Conservation (phyloP, 2,329 filamentous ascomycete genomes). For the Ophiostoma angusticollis region DNA sequence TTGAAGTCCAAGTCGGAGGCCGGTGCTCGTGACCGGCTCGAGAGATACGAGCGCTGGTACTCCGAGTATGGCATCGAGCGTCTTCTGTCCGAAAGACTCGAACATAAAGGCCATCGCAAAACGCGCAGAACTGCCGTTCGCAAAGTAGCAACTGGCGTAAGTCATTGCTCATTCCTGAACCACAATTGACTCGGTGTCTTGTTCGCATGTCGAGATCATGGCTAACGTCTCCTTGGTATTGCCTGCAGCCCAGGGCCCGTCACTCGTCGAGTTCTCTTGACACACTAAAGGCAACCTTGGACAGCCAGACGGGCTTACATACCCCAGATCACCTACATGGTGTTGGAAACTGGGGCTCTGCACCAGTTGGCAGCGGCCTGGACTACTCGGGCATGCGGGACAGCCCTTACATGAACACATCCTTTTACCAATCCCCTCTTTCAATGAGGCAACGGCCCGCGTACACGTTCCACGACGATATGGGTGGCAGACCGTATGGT, state of each 20-base stretch:
- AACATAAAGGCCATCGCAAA: slow-evolving; percentile 56
- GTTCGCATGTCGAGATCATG: neutral
- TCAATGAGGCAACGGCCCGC: slow-evolving; percentile 12
- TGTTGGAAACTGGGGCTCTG: slow-evolving; percentile 14
- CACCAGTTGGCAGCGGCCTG: slow-evolving; percentile 1
- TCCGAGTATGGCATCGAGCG: slow-evolving; percentile 54
- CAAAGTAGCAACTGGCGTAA: slow-evolving; percentile 12
- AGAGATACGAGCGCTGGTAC: slow-evolving; percentile 70
- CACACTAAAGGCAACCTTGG: neutral
- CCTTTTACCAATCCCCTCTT: slow-evolving; percentile 15
- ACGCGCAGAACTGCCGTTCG: slow-evolving; percentile 19
- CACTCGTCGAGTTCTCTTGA: slow-evolving; percentile 4
- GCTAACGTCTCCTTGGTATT: neutral
- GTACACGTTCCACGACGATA: slow-evolving; percentile 6
- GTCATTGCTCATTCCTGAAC: no score
- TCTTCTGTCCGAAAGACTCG: slow-evolving; percentile 66
- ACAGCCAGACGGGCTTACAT: neutral
- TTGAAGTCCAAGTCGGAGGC: slow-evolving; percentile 56
- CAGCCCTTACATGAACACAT: slow-evolving; percentile 9
- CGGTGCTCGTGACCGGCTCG: slow-evolving; percentile 48
- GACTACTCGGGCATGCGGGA: slow-evolving; percentile 9
- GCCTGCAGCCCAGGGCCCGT: neutral
- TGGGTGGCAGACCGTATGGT: slow-evolving; percentile 15
- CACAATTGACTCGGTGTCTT: neutral
- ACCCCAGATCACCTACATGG: slow-evolving; percentile 6